These are phyloP conservation scores for Trichoderma polysporum DNA, from an alignment of 2,329 filamentous ascomycete genomes.

Conservation along the genomic window DNA sequence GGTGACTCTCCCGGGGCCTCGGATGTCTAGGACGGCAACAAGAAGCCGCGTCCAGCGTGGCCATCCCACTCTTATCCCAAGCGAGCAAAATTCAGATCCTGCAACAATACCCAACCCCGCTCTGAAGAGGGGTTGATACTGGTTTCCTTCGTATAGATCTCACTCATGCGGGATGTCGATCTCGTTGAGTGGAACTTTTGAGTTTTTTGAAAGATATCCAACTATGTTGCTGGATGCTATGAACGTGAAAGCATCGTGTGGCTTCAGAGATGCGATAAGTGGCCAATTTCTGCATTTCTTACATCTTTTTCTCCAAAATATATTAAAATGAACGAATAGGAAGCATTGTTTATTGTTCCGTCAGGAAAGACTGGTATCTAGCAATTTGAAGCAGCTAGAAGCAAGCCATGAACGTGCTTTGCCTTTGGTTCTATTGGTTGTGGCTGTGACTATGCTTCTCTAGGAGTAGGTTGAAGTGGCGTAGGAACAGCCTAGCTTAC, in stretches of 20 bases:
- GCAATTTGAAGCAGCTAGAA: neutral
- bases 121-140: neutral
- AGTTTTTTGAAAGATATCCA: neutral
- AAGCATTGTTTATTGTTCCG: neutral
- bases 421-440: neutral
- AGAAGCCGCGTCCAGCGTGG: neutral
- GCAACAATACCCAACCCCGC: neutral
- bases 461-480: neutral
- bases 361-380: neutral
- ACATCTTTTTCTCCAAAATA: neutral
- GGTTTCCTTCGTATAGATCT: neutral
- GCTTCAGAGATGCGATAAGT: neutral
- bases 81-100: neutral
- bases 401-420: neutral
- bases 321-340: neutral
- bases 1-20: neutral
- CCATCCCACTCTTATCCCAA: neutral
- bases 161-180: neutral
- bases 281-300: neutral
- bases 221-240: neutral
- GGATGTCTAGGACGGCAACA: neutral
- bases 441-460: neutral
- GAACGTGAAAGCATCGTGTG: neutral
- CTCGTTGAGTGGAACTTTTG: constrained; percentile 6
- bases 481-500: neutral